phyloP scores from a whole-genome alignment of 495 filamentous ascomycete genomes.

The Filosporella fistucella region DNA sequence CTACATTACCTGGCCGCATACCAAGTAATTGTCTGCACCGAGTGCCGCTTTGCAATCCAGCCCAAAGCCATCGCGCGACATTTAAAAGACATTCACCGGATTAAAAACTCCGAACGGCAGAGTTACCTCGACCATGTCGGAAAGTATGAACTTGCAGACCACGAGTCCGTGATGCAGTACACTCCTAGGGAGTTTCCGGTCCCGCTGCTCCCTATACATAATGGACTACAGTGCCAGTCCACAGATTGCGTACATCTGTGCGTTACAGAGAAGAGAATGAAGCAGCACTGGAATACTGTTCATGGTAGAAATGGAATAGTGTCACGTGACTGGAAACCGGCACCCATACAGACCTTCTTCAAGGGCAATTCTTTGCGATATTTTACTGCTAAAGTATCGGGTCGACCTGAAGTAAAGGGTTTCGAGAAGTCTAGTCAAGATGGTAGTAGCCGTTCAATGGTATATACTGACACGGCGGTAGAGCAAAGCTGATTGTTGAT shows the following conservation, averaged over 20 bases:
- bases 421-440: background rate
- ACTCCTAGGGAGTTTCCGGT: slow-evolving; percentile 27
- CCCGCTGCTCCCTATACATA: slow-evolving; percentile 23
- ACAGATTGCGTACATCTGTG: slow-evolving; percentile 25
- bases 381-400: slow-evolving; percentile 4
- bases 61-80: slow-evolving; percentile 30
- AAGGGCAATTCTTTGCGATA: slow-evolving; percentile 16
- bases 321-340: slow-evolving; percentile 8
- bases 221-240: slow-evolving; percentile 29
- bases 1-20: slow-evolving; percentile 17
- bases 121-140: slow-evolving; percentile 22
- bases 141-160: slow-evolving; percentile 19
- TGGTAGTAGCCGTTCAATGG: background rate
- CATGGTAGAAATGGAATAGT: slow-evolving; percentile 6
- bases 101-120: slow-evolving; percentile 22
- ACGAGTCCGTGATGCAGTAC: slow-evolving; percentile 20
- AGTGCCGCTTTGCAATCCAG: slow-evolving; percentile 33
- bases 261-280: slow-evolving; percentile 14
- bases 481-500: background rate
- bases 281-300: slow-evolving; percentile 4
- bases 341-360: slow-evolving; percentile 19
- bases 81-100: slow-evolving; percentile 35
- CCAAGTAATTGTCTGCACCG: slow-evolving; percentile 27
- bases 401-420: background rate
- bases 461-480: background rate